A percentile compares a stretch with the other conserved stretches of the same genome.
phyloP scores from a whole-genome alignment of 2,329 filamentous ascomycete species.

The Cytospora schulzeri region DNA sequence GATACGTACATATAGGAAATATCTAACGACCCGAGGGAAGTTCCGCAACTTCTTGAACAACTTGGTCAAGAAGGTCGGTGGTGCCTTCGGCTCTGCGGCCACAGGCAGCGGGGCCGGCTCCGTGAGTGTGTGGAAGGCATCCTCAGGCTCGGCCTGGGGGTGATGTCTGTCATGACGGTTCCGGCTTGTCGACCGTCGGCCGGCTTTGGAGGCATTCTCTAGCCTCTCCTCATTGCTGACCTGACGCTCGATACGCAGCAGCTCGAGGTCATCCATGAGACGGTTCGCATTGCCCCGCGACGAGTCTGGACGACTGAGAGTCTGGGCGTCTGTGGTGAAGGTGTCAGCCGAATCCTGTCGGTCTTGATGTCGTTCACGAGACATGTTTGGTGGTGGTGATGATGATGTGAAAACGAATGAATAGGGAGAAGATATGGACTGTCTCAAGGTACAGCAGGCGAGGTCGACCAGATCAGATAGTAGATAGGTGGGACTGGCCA shows the following conservation, averaged over 20 bases:
- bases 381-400: constrained; percentile 6
- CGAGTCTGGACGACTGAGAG: constrained; percentile 31
- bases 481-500: background rate
- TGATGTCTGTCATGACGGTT: constrained; percentile 37
- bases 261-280: constrained; percentile 52
- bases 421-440: background rate
- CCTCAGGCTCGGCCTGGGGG: constrained; percentile 43
- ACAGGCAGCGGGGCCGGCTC: constrained; percentile 26
- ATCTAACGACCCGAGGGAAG: constrained; percentile 53
- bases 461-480: background rate
- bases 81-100: constrained; percentile 25
- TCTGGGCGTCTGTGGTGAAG: constrained; percentile 23
- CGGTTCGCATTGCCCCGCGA: constrained; percentile 40
- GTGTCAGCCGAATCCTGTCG: constrained; percentile 9
- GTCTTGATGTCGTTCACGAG: too few relatives aligned
- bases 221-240: constrained; percentile 47
- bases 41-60: constrained; percentile 50
- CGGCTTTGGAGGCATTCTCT: constrained; percentile 29
- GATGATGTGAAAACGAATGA: too few relatives aligned
- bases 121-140: constrained; percentile 48
- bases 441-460: background rate
- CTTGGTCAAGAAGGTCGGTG: constrained; percentile 35
- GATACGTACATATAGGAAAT: constrained; percentile 47
- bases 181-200: constrained; percentile 32
- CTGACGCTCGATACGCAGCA: constrained; percentile 50